Conservation (phyloP, 2,329 filamentous ascomycete species). For the Phialocephala sp. region DNA sequence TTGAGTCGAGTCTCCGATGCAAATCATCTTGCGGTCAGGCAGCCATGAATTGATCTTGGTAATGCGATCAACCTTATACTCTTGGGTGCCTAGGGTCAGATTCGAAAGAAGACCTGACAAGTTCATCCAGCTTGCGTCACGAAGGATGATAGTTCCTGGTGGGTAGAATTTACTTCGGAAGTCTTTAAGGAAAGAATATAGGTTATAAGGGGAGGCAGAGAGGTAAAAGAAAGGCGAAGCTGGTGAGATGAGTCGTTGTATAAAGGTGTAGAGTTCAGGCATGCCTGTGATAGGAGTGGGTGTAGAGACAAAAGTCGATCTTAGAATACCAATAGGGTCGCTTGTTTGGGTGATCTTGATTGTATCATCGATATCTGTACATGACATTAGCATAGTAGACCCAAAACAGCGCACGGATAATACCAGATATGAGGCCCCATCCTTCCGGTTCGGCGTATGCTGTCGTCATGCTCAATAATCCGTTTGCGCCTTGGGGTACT, state of each 20-base stretch:
- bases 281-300: conserved; percentile 77
- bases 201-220: conserved; percentile 90
- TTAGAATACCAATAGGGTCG: conserved; percentile 79
- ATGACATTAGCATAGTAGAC: conserved; percentile 28
- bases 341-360: conserved; percentile 90
- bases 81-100: conserved; percentile 79
- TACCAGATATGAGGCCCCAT: conserved; percentile 82
- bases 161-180: conserved; percentile 78
- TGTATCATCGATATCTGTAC: conserved; percentile 85
- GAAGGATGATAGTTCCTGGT: conserved; percentile 79
- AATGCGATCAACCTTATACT: conserved; percentile 85
- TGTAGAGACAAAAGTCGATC: conserved; percentile 80
- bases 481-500: conserved; percentile 58
- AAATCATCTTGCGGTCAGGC: conserved; percentile 78
- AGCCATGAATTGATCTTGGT: conserved; percentile 79
- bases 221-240: conserved; percentile 89
- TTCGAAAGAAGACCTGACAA: conserved; percentile 79
- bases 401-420: conserved; percentile 18
- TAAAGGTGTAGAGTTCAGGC: conserved; percentile 78
- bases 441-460: conserved; percentile 77
- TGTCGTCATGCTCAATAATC: conserved; percentile 69
- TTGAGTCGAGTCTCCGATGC: conserved; percentile 90
- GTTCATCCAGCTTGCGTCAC: conserved; percentile 87
- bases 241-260: conserved; percentile 59
- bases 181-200: conserved; percentile 82